Evolutionary conservation across 257 asterid genomes (phyloP).

Genomic region (Solanum corneliomulleri): DNA sequence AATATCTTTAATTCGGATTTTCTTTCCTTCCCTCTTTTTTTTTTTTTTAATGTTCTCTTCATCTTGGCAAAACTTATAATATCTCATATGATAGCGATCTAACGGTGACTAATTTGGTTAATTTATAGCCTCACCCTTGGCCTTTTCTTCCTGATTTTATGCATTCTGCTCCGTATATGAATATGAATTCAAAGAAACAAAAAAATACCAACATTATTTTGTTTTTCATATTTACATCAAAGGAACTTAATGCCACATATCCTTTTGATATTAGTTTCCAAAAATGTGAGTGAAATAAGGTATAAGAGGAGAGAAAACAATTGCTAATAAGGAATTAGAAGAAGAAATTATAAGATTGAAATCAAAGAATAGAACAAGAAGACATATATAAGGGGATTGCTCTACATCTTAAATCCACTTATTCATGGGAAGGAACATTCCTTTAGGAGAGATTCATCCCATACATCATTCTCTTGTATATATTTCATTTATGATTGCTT

Average conservation of each 20-base stretch:
- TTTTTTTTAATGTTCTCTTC: background rate
- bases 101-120: background rate
- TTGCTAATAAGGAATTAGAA: background rate
- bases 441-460: slow-evolving; percentile 12
- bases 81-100: background rate
- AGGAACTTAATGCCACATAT: background rate
- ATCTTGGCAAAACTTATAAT: background rate
- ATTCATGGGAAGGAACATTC: slow-evolving; percentile 44
- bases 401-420: background rate
- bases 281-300: background rate
- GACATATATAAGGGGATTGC: background rate
- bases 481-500: slow-evolving; percentile 13
- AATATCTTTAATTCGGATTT: background rate
- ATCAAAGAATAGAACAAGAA: background rate
- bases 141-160: background rate
- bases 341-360: background rate
- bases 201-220: background rate
- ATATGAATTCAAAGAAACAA: background rate
- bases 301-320: background rate
- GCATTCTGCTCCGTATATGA: background rate
- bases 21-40: background rate
- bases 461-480: slow-evolving; percentile 10
- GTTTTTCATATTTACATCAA: background rate
- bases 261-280: background rate
- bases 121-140: background rate